Evolutionary conservation across 495 filamentous ascomycete genomes (phyloP).

Genomic region (Penicillium lividum): DNA sequence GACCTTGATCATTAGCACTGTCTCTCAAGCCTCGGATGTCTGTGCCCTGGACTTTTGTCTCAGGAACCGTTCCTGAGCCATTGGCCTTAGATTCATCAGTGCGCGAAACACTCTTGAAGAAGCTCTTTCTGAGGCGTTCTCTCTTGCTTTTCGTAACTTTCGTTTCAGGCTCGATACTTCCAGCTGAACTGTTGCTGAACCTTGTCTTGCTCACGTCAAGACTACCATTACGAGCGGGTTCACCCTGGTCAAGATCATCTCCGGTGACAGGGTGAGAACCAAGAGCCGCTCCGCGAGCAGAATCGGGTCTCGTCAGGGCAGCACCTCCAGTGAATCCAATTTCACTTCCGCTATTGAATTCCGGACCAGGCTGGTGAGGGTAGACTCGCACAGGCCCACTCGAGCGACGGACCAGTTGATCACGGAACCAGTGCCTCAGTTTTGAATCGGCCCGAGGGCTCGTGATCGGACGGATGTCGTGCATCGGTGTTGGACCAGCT

Average conservation of each 20-base stretch:
- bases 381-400: conserved; percentile 25
- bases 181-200: conserved; percentile 18
- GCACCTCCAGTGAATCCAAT: conserved; percentile 27
- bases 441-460: conserved; percentile 31
- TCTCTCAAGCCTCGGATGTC: conserved; percentile 48
- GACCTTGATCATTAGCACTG: conserved; percentile 49
- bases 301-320: conserved; percentile 11
- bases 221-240: conserved; percentile 17
- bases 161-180: conserved; percentile 7
- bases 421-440: conserved; percentile 34
- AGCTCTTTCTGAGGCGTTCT: conserved; percentile 25
- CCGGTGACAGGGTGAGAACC: conserved; percentile 36
- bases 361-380: conserved; percentile 29
- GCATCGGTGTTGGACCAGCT: conserved; percentile 12
- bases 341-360: conserved; percentile 20
- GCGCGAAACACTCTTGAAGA: conserved; percentile 28
- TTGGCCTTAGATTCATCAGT: conserved; percentile 27
- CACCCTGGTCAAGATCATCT: conserved; percentile 24
- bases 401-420: conserved; percentile 25
- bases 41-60: conserved; percentile 30
- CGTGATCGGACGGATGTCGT: conserved; percentile 19
- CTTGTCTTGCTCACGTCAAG: conserved; percentile 14
- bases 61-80: conserved; percentile 52
- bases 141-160: conserved; percentile 24
- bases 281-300: conserved; percentile 28